Evolutionary conservation across 495 filamentous ascomycete species (phyloP).

Genomic region (Hypoxylon lenormandii): DNA sequence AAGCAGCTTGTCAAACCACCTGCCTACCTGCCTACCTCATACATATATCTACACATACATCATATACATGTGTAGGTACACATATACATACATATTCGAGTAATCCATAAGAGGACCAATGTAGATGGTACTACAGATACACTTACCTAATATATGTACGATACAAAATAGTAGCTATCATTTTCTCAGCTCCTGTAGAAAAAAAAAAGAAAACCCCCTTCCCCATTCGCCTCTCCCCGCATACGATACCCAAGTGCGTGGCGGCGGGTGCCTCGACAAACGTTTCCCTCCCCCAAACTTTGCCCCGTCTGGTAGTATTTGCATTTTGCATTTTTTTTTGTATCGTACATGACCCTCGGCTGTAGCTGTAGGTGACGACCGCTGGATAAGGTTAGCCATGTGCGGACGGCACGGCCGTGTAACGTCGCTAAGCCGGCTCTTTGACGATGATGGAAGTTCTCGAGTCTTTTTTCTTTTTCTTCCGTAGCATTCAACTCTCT

Average conservation of each 20-base stretch:
- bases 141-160: constrained; percentile 5
- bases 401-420: constrained; percentile 39
- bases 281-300: constrained; percentile 24
- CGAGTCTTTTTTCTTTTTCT: constrained; percentile 13
- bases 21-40: neutral
- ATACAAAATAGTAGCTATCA: neutral
- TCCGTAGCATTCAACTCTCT: neutral
- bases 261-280: constrained; percentile 25
- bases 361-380: constrained; percentile 27
- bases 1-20: neutral
- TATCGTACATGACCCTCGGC: constrained; percentile 3
- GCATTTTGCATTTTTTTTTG: constrained; percentile 13
- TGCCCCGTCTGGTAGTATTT: neutral
- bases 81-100: too few species aligned
- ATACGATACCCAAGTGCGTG: constrained; percentile 15
- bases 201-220: constrained; percentile 5
- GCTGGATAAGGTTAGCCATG: constrained; percentile 45
- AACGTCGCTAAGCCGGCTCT: constrained; percentile 41
- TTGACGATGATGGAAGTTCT: neutral
- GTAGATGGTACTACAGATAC: neutral
- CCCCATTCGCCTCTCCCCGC: constrained; percentile 41
- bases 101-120: neutral
- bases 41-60: neutral
- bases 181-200: neutral
- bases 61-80: too few species aligned